Percentiles rank a stretch among this genome's conserved stretches.
These are phyloP conservation scores for Chaetoceros tenuissimus DNA, from an alignment of 108 stramenopile species.

Conservation along the genomic window DNA sequence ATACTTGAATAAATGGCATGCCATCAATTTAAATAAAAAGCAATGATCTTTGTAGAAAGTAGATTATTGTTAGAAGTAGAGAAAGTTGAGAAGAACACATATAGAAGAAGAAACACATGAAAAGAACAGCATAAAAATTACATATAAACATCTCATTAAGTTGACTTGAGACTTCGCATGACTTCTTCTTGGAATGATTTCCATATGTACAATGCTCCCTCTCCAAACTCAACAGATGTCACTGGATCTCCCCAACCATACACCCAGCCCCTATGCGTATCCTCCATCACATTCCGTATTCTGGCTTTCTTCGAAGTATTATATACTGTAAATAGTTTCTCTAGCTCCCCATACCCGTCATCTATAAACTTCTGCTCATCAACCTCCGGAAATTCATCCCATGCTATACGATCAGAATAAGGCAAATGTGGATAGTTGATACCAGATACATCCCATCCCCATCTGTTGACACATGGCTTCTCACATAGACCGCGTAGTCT, in stretches of 20 bases:
- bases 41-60: too few species aligned
- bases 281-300: conserved; percentile 11
- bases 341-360: conserved; percentile 1
- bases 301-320: conserved; percentile 6
- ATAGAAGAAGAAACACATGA: too few species aligned
- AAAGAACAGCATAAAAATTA: too few species aligned
- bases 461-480: conserved; percentile 26
- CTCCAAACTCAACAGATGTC: conserved; percentile 24
- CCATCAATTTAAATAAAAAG: too few species aligned
- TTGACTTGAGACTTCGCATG: too few species aligned
- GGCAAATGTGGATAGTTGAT: conserved; percentile 28
- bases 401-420: conserved; percentile 16
- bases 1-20: too few species aligned
- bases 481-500: conserved; percentile 39
- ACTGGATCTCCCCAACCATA: conserved; percentile 48
- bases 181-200: conserved; percentile 11
- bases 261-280: conserved; percentile 26
- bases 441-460: conserved; percentile 27
- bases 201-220: conserved; percentile 24
- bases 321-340: conserved; percentile 1
- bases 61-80: too few species aligned
- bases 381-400: conserved; percentile 31
- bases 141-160: too few species aligned
- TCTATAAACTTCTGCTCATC: conserved; percentile 20
- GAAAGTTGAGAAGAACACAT: too few species aligned